Evolutionary conservation across 2,329 filamentous ascomycete species (phyloP).

Genomic region (Arthrobotrys iridis): DNA sequence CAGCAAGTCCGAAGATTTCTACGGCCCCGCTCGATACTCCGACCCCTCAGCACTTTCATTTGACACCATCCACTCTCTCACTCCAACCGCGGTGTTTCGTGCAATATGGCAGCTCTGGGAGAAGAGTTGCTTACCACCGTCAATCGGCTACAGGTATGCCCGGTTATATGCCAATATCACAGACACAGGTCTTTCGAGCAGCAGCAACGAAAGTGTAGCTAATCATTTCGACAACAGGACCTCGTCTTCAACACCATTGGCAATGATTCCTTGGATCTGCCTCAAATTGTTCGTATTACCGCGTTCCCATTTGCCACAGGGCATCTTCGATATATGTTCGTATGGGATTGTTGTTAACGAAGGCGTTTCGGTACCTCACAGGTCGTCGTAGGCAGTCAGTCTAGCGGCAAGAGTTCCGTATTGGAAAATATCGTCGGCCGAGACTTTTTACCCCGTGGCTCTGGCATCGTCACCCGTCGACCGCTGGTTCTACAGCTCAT

Average conservation of each 20-base stretch:
- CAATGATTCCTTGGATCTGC: constrained; percentile 95
- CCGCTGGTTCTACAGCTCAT: constrained; percentile 97
- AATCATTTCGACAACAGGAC: constrained; percentile 35
- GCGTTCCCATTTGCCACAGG: constrained; percentile 34
- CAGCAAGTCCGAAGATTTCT: constrained; percentile 15
- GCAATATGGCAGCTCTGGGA: constrained; percentile 85
- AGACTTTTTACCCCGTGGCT: constrained; percentile 95
- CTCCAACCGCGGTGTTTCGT: constrained; percentile 57
- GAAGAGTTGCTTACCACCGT: constrained; percentile 95
- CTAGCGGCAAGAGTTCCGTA: constrained; percentile 96
- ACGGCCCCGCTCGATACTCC: constrained; percentile 3
- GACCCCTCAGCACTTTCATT: constrained; percentile 13
- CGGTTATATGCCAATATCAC: constrained; percentile 21
- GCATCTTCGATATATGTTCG: constrained; percentile 5
- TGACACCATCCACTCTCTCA: constrained; percentile 51
- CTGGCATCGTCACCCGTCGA: constrained; percentile 92
- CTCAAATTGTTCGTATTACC: constrained; percentile 84
- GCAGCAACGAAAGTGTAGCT: constrained; percentile 27
- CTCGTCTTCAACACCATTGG: constrained; percentile 98
- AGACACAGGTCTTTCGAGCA: constrained; percentile 35
- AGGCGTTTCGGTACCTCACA: constrained; percentile 62
- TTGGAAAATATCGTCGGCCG: constrained; percentile 98
- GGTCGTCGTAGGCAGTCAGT: constrained; percentile 98
- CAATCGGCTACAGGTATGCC: constrained; percentile 85
- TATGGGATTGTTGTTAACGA: constrained; percentile 25